Evolutionary conservation across 768 basidiomycete species (phyloP), one percentile per base, ranked within the genome.

Genomic region (Phaffia tasmanica): DNA sequence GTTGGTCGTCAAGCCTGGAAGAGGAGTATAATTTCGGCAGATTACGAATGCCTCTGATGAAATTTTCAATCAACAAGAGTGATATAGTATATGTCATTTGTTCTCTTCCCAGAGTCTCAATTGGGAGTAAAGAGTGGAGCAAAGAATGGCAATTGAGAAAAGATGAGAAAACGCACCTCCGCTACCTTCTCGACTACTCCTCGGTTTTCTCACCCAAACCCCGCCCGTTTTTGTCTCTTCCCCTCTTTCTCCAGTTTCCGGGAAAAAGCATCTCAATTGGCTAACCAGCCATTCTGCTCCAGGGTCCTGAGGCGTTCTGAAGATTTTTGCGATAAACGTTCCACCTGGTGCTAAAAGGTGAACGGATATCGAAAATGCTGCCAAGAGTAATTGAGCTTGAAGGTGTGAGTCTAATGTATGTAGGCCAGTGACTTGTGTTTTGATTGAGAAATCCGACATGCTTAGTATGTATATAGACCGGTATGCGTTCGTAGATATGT

Each of bases 371-470:
- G 77, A 77, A 42, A 79, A 71, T 6, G 79, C 79, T 7, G 79
- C 78, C 14, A 80, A 73, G 16, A 80, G 72, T 0, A 80, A 73
- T 64, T 79, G 78, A 7, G 76, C 75, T 65, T 80, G 79, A 4
- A 80, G 76, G 68, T 79, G 78, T 19, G 78, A 78, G 69, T 80
- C 79, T n/a, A 80, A 72, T 65, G 78, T 78, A 68, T 80, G 79
- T 1, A 80, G 74, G 32, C 79, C 79, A 8, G 79, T 79, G 19
- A 80, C 79, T 42, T 42, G 4, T 42, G 35, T 42, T 42, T 11
- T 11, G 6, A 42, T 42, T 79, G 70, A 50, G 1, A n/a, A n/a
- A 30, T 15, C 1, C 29, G 18, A 23, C 21, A 9, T 27, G 6
- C 18, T n/a, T n/a, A 50, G 55, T 9, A 16, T 5, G 30, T 1